These are phyloP conservation scores for Agrocybe pediades DNA, from an alignment of 768 basidiomycete species.

Conservation along the genomic window DNA sequence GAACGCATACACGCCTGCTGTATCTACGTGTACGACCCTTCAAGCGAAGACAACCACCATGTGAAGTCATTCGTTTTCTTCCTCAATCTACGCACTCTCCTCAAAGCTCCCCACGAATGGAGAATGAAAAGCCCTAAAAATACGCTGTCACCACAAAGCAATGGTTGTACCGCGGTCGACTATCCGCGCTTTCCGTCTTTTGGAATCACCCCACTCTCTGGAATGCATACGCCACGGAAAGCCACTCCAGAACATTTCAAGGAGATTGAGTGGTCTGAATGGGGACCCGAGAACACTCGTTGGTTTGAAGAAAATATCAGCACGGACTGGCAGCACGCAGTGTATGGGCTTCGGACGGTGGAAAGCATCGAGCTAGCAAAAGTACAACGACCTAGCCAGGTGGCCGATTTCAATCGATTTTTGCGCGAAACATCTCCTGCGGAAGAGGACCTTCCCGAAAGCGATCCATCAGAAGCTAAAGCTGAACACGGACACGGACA, in stretches of 20 bases:
- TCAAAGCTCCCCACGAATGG: conserved; percentile 32
- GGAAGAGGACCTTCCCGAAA: background rate
- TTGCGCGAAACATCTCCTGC: background rate
- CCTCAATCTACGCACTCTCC: conserved; percentile 43
- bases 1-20: conserved; percentile 54
- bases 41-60: conserved; percentile 35
- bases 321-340: conserved; percentile 58
- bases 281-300: conserved; percentile 53
- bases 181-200: conserved; percentile 31
- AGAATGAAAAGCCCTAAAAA: conserved; percentile 4
- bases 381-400: background rate
- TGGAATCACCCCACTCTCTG: conserved; percentile 1
- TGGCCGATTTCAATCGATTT: background rate
- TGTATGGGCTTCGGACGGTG: conserved; percentile 51
- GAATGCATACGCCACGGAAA: background rate
- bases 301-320: conserved; percentile 54
- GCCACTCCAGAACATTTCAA: conserved; percentile 1
- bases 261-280: conserved; percentile 45
- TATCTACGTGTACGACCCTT: conserved; percentile 46
- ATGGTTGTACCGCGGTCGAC: background rate
- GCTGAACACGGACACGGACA: conserved; percentile 5
- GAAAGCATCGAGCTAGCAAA: conserved; percentile 35
- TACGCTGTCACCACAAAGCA: background rate
- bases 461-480: background rate
- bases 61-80: conserved; percentile 54